Conservation (phyloP, 805 yeast species). For the Metahyphopichia silvanorum region DNA sequence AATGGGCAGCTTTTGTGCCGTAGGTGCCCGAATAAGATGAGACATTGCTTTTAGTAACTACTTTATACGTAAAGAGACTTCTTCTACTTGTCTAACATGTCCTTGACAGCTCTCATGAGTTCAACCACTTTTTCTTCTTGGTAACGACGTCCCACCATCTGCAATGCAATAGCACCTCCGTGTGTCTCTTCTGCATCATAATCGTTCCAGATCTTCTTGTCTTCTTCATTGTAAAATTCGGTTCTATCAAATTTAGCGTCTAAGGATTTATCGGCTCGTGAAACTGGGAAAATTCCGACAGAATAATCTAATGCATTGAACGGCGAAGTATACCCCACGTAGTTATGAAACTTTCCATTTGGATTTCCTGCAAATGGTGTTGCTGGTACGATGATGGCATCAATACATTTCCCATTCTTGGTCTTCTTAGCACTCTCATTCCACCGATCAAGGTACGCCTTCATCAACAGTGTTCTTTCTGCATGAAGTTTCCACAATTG, state of each 20-base stretch:
- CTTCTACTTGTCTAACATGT: constrained; percentile 1
- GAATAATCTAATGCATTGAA: constrained; percentile 24
- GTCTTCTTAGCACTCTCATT: constrained; percentile 30
- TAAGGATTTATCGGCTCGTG: constrained; percentile 45
- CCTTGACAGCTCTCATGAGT: constrained; percentile 34
- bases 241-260: constrained; percentile 27
- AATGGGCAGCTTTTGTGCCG: too few species aligned
- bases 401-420: constrained; percentile 35
- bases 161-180: constrained; percentile 65
- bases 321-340: constrained; percentile 49
- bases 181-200: constrained; percentile 48
- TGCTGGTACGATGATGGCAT: constrained; percentile 47
- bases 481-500: constrained; percentile 41
- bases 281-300: constrained; percentile 49
- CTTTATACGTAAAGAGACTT: too few species aligned
- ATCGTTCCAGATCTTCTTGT: constrained; percentile 37
- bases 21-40: too few species aligned
- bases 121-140: constrained; percentile 61
- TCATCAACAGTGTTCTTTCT: constrained; percentile 33
- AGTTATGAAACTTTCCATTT: constrained; percentile 25
- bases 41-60: too few species aligned
- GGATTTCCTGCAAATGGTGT: constrained; percentile 44
- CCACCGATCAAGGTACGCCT: constrained; percentile 41
- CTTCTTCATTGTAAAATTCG: constrained; percentile 37
- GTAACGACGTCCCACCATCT: constrained; percentile 55